Evolutionary conservation across 2,329 filamentous ascomycete species (phyloP), one percentile per base, ranked within the genome.

Genomic region (Aureobasidium uvarum): DNA sequence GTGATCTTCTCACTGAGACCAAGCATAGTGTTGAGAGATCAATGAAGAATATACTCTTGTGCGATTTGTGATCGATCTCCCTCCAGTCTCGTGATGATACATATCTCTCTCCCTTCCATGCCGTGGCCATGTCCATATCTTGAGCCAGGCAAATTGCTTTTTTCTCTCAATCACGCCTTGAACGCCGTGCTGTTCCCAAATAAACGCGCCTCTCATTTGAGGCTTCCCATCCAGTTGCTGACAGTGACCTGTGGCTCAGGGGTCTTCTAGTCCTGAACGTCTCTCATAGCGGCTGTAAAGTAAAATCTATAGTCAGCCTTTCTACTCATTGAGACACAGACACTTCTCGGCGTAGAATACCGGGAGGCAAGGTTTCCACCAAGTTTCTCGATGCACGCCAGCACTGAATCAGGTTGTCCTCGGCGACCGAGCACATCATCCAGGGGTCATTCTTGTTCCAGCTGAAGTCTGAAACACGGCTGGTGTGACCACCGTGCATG

Each of bases 401-500:
- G 71, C 97, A 91, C 78, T 99, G 95, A 68, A 99, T 85, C 70
- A 98, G 82, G 74, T 99, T 99, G 79, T 99, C 95, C 76, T 99
- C 96, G 0, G 94, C 95, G 18, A 95, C 93, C 67, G 91, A 96
- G 76, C 92, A 93, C 70, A 99, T 90, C 64, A 97, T 86, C 96
- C 96, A 99, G 5, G 94, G 93, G 73, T 97, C 92, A 75, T 96
- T 96, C 71, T 87, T 86, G 78, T 99, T 99, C 94, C 94, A 99
- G 79, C 90, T 94, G 74, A 99, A 99, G 78, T 99, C 96, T 41
- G 91, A 92, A 68, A 99, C 86, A 70, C 96, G 90, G 79, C 97
- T 97, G 13, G 95, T 99, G 80, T 99, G 96, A 38, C 95, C 95
- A 67, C 95, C 95, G 73, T 99, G 95, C 93, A 99, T 98, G 79